Percentiles rank a stretch among this genome's conserved stretches.
phyloP scores from a whole-genome alignment of 192 early-diverging fungal genomes.

The Entomortierella parvispora region DNA sequence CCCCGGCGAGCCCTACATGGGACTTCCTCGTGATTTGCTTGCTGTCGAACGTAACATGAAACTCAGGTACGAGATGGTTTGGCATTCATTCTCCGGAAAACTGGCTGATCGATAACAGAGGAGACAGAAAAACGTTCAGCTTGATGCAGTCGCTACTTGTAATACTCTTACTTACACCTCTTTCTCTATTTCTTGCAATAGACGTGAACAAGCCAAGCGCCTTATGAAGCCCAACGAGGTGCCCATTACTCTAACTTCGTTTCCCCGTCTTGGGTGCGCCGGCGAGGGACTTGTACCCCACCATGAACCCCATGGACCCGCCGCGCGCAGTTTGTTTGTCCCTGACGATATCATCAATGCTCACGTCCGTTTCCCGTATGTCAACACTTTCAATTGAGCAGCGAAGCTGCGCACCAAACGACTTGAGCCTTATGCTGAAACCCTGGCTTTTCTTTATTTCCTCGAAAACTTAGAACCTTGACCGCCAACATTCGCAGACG shows the following conservation, averaged over 20 bases:
- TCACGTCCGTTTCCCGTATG: slow-evolving; percentile 90
- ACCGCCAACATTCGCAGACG: slow-evolving; percentile 94
- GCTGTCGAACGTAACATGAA: slow-evolving; percentile 93
- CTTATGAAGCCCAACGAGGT: slow-evolving; percentile 78
- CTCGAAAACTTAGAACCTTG: slow-evolving; percentile 67
- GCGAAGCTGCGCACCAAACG: too few species aligned
- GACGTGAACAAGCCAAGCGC: slow-evolving; percentile 75
- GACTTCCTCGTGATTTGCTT: slow-evolving; percentile 80
- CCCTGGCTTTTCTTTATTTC: slow-evolving; percentile 3
- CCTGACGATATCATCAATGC: slow-evolving; percentile 95
- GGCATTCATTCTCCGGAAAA: slow-evolving; percentile 10
- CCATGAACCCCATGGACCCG: slow-evolving; percentile 72
- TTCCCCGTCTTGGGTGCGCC: slow-evolving; percentile 88
- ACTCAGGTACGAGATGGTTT: slow-evolving; percentile 28
- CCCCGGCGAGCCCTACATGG: slow-evolving; percentile 91
- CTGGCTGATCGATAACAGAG: background rate
- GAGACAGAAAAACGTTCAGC: background rate
- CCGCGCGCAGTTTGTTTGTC: slow-evolving; percentile 88
- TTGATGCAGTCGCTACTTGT: background rate
- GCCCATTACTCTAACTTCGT: slow-evolving; percentile 85
- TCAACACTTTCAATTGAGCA: background rate
- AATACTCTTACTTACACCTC: background rate
- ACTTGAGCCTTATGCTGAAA: background rate
- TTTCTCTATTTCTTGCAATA: slow-evolving; percentile 2
- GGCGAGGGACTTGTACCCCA: slow-evolving; percentile 77